A percentile compares a stretch with the other conserved stretches of the same genome.
These are phyloP conservation scores for Tylopilus subfusipes DNA, from an alignment of 768 basidiomycete genomes.

Conservation along the genomic window DNA sequence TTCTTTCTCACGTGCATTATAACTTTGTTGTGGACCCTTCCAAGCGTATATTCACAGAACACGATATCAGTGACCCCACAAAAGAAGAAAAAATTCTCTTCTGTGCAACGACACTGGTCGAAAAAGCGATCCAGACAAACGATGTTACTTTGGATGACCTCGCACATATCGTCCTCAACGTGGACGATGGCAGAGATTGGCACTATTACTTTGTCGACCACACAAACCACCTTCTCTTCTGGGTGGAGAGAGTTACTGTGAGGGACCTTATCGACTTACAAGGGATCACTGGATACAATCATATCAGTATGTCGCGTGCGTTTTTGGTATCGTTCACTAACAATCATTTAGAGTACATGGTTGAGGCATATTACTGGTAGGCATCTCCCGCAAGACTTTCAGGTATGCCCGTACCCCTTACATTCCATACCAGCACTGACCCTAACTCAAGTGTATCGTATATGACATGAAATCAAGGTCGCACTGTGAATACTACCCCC, in stretches of 20 bases:
- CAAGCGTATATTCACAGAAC: constrained; percentile 18
- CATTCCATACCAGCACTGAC: not conserved
- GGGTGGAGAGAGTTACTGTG: constrained; percentile 3
- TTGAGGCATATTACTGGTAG: constrained; percentile 16
- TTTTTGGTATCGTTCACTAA: not conserved
- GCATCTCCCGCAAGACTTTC: not conserved
- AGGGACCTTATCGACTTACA: constrained; percentile 1
- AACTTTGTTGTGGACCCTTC: not conserved
- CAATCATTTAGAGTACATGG: constrained; percentile 5
- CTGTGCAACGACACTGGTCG: constrained; percentile 7
- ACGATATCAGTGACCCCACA: not conserved
- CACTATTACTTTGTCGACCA: constrained; percentile 21
- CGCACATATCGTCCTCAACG: constrained; percentile 11
- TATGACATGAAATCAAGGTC: constrained; percentile 10
- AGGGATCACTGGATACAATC: constrained; percentile 1
- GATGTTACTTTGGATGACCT: constrained; percentile 6
- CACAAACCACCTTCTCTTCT: constrained; percentile 14
- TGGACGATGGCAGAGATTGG: constrained; percentile 2
- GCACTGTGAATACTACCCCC: constrained; percentile 17
- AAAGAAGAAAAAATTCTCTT: not conserved
- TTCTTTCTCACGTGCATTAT: not conserved
- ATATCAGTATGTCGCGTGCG: constrained; percentile 10
- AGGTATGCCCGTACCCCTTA: not conserved
- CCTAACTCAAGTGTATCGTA: not conserved
- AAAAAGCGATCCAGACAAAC: not conserved